Evolutionary conservation across 129 eudicot species (phyloP).

Genomic region (Chrysanthemum lavandulifolium): DNA sequence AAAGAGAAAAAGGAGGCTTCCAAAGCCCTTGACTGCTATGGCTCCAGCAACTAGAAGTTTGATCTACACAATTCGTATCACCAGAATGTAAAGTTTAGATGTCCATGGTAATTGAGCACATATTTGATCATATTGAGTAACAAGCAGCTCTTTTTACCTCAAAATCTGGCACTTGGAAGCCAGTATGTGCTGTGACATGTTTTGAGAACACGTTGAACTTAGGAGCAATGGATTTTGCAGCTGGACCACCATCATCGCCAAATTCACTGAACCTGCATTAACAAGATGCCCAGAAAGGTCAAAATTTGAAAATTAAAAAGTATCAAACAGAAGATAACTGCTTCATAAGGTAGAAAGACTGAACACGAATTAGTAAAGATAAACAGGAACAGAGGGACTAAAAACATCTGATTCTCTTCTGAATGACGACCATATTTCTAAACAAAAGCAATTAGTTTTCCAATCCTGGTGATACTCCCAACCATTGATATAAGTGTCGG

Average conservation of each 20-base stretch:
- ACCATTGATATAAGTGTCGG: too few species aligned
- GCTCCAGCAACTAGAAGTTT: slow-evolving; percentile 57
- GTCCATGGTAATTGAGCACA: background rate
- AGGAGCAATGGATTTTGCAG: slow-evolving; percentile 55
- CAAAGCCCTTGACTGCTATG: slow-evolving; percentile 55
- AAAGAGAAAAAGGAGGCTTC: slow-evolving; percentile 65
- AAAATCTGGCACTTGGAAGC: slow-evolving; percentile 52
- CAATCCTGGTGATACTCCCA: too few species aligned
- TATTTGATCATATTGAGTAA: background rate
- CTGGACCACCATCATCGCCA: slow-evolving; percentile 71
- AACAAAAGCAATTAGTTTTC: too few species aligned
- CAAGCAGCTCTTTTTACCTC: slow-evolving; percentile 39
- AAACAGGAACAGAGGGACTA: too few species aligned
- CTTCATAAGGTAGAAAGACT: background rate
- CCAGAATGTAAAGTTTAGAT: too few species aligned
- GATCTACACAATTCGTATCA: slow-evolving; percentile 36
- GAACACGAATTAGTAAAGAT: too few species aligned
- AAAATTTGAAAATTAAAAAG: background rate
- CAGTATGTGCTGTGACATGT: slow-evolving; percentile 55
- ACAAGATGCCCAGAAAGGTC: slow-evolving; percentile 1
- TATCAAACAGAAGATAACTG: background rate
- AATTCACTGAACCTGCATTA: slow-evolving; percentile 53
- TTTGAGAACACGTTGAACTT: slow-evolving; percentile 55
- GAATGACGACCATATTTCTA: too few species aligned
- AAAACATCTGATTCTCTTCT: too few species aligned